phyloP scores from a whole-genome alignment of 441 rosid genomes.

The Pelargonium australe region DNA sequence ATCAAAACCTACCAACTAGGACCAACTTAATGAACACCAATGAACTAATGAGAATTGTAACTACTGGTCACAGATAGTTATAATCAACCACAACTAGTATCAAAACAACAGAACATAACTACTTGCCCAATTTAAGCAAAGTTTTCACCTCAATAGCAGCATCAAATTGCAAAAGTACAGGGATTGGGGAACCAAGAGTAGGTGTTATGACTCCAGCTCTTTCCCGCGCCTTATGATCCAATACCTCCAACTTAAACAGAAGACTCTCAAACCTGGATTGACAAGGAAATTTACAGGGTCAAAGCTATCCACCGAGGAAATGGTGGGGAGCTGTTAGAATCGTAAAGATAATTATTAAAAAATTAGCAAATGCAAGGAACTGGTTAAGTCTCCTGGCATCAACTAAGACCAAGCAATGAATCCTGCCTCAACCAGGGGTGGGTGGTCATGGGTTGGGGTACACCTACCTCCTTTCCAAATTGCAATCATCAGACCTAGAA shows the following conservation, averaged over 20 bases:
- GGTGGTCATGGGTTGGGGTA: too few species aligned
- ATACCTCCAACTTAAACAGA: conserved; percentile 80
- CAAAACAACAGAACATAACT: conserved; percentile 7
- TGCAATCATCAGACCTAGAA: too few species aligned
- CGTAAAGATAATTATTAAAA: too few species aligned
- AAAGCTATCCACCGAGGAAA: too few species aligned
- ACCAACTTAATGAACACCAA: not conserved
- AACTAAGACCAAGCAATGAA: too few species aligned
- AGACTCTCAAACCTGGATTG: conserved; percentile 37
- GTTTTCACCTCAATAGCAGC: conserved; percentile 67
- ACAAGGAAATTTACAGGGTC: too few species aligned
- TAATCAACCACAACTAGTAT: conserved; percentile 1
- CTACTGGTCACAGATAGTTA: not conserved
- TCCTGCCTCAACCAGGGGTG: too few species aligned
- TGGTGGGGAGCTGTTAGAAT: too few species aligned
- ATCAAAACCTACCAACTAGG: not conserved
- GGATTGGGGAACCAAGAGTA: conserved; percentile 75
- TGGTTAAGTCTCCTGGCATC: too few species aligned
- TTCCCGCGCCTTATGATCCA: conserved; percentile 97
- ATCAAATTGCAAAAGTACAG: conserved; percentile 73
- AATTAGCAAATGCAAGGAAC: too few species aligned
- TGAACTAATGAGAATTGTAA: not conserved
- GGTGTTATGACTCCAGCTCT: conserved; percentile 85
- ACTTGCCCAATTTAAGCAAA: conserved; percentile 19
- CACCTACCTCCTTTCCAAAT: too few species aligned